phyloP scores from a whole-genome alignment of 2,329 filamentous ascomycete genomes.

The Stagonosporopsis tanaceti region DNA sequence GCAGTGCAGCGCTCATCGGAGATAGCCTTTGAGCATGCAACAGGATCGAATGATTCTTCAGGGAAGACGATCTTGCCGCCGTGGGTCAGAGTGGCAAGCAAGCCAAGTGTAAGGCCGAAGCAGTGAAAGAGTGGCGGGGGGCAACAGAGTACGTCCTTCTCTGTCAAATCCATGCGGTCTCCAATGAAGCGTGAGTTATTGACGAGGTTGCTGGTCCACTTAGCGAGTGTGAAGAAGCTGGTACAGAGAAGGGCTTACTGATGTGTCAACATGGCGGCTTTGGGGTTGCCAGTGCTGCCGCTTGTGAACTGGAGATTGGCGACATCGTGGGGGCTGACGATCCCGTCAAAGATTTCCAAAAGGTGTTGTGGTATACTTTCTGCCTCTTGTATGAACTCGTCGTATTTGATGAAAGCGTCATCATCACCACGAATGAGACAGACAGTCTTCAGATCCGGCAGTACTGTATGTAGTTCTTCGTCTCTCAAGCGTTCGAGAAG shows the following conservation, averaged over 20 bases:
- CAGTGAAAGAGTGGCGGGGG: conserved; percentile 87
- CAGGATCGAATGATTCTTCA: conserved; percentile 73
- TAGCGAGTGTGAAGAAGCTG: background rate
- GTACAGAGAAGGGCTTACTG: conserved; percentile 33
- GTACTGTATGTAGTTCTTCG: conserved; percentile 21
- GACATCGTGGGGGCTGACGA: conserved; percentile 46
- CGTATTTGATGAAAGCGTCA: conserved; percentile 66
- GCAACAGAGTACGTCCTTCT: conserved; percentile 75
- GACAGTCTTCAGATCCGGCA: conserved; percentile 44
- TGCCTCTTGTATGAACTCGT: conserved; percentile 59
- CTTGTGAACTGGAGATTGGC: conserved; percentile 51
- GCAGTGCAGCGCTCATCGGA: conserved; percentile 65
- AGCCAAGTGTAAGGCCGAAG: conserved; percentile 80
- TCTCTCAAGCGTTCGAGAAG: conserved; percentile 58
- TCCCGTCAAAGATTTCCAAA: conserved; percentile 46
- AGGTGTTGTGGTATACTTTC: conserved; percentile 43
- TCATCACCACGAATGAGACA: conserved; percentile 43
- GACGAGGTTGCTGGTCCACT: conserved; percentile 43
- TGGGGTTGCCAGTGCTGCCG: conserved; percentile 49
- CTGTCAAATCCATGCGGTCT: conserved; percentile 74
- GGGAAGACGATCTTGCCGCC: conserved; percentile 80
- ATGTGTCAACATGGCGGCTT: conserved; percentile 51
- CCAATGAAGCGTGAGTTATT: conserved; percentile 59
- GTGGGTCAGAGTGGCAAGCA: conserved; percentile 76
- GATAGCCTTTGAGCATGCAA: conserved; percentile 71